Evolutionary conservation across 2,329 filamentous ascomycete genomes (phyloP), one percentile per base, ranked within the genome.

Genomic region (Raffaelea arxii): DNA sequence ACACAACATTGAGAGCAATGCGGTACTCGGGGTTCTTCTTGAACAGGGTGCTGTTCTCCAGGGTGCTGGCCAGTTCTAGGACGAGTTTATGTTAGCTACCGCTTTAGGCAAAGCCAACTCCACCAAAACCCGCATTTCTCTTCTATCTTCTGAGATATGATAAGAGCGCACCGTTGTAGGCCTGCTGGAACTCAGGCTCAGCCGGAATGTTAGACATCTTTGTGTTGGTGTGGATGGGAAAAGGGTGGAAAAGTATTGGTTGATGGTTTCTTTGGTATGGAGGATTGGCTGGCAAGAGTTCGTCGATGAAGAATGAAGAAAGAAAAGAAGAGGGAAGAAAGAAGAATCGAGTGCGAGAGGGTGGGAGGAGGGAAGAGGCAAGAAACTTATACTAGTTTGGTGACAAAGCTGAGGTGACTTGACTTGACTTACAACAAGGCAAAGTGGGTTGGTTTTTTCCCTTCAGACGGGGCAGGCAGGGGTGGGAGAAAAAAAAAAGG

Each of bases 121-220:
- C n/a, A n/a, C n/a, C n/a, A n/a, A n/a, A n/a, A n/a, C n/a, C n/a
- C n/a, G n/a, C n/a, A n/a, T 14, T 41, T 32, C 27, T 27, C 19
- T 30, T 37, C 6, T 21, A 16, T 38, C 23, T 42, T 38, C 35
- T 16, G 16, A 25, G n/a, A 25, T 23, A 7, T 6, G 22, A 41
- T 16, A 35, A 11, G 18, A 39, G 25, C 75, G 62, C 72, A 94
- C 88, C 88, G 68, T 89, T 87, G 80, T 94, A 94, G 62, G 91
- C 91, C 80, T 97, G 91, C 81, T 96, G 82, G 74, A 97, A 97
- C 75, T 98, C 91, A 62, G 92, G 91, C 80, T 97, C 91, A 54
- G 73, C 71, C 44, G 86, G 80, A 61, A 92, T 77, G 74, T 92
- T 84, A 56, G 89, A 86, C 86, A 94, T 92, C 56, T 55, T 73